Base-by-base conservation (phyloP, 257 asterid species). In the Petunia axillaris region DNA sequence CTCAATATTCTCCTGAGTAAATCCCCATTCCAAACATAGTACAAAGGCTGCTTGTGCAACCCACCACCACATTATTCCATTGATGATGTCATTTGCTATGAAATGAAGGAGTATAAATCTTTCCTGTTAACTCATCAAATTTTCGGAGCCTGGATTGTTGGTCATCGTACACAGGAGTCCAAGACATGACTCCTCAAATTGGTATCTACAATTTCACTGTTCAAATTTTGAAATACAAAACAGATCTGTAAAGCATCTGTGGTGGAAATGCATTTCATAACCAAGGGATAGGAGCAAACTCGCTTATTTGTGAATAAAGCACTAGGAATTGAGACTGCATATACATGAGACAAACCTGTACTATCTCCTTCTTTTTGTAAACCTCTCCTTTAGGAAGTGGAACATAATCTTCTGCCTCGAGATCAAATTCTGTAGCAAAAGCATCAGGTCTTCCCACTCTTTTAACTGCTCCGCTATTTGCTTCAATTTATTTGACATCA, bases 321-420 rank as follows among this genome's bases (percentile, higher is more conserved):
- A 9, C 57, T 15, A 52, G 2, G 57, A 52, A 52, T 8, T 52
- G 15, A 52, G 25, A 25, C 25, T 25, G 25, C 25, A 25, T 25
- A 25, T 25, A 36, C 68, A 52, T 15, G 15, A 58, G 38, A 75
- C 85, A 57, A 37, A 93, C 98, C 98, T 94, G 98, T 7, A 94
- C 98, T 65, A 94, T 93, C 85, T 94, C 98, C 83, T 94, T 94
- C 88, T 94, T 94, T 81, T 93, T 93, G 86, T 94, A 96, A 89
- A 94, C 98, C 90, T 93, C 98, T 81, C 97, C 98, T 89, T 94
- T 91, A 64, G 98, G 98, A 81, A 94, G 92, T 57, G 98, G 97
- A 68, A 94, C 98, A 86, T 94, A 91, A 85, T 94, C 98, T 88
- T 94, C 97, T 5, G 98, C 98, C 91, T 94, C 98, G 13, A 93